These are phyloP conservation scores for Achaetomium macrosporum DNA, from an alignment of 2,329 filamentous ascomycete genomes.

Conservation along the genomic window DNA sequence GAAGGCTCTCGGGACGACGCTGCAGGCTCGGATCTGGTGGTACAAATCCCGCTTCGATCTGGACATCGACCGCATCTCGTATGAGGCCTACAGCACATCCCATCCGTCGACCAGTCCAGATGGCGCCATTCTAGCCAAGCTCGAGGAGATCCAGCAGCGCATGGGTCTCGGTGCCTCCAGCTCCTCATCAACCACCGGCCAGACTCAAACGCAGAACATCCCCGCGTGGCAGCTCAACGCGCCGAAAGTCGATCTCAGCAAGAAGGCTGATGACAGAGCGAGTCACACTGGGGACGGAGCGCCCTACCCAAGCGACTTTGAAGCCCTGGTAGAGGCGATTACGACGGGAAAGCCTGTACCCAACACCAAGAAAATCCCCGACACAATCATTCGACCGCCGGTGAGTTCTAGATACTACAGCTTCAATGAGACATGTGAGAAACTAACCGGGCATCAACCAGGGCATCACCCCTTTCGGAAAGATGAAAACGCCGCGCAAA, in stretches of 20 bases:
- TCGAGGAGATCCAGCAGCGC: conserved; percentile 23
- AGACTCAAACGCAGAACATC: conserved; percentile 12
- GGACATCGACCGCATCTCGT: conserved; percentile 20
- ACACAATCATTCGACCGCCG: conserved; percentile 67
- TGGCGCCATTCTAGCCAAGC: conserved; percentile 20
- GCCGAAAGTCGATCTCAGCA: conserved; percentile 41
- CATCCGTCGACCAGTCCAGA: conserved; percentile 13
- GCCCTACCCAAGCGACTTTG: conserved; percentile 78
- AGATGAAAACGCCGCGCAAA: conserved; percentile 45
- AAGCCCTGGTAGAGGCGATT: conserved; percentile 79
- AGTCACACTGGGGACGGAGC: conserved; percentile 31
- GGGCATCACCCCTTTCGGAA: conserved; percentile 42
- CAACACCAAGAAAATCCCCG: conserved; percentile 80
- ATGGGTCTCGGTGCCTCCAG: conserved; percentile 13
- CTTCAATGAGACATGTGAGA: neutral
- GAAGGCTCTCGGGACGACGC: conserved; percentile 46
- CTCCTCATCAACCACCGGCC: neutral
- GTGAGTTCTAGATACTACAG: conserved; percentile 38
- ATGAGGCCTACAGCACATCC: conserved; percentile 17
- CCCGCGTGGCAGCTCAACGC: conserved; percentile 46
- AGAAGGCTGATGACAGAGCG: conserved; percentile 34
- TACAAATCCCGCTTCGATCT: conserved; percentile 21
- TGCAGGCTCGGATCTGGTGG: conserved; percentile 51
- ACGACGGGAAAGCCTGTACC: conserved; percentile 77
- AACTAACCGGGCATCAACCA: neutral